These are phyloP conservation scores for Daldinia bambusicola DNA, from an alignment of 495 filamentous ascomycete species.

Conservation along the genomic window DNA sequence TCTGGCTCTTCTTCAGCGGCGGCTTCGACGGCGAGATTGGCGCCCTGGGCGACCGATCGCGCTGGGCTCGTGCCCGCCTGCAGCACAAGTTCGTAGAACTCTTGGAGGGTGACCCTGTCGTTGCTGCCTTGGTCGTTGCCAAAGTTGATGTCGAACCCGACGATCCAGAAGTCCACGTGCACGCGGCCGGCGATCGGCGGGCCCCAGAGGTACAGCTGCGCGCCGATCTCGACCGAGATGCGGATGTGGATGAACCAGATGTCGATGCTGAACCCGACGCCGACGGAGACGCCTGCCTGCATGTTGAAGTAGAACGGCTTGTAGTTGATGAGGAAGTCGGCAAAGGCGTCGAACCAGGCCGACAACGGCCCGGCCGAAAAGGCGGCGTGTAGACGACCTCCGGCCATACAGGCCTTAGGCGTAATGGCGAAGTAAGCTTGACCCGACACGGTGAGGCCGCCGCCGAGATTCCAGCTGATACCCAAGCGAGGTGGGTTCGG, in stretches of 20 bases:
- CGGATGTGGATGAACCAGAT: conserved; percentile 49
- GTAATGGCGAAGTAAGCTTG: conserved; percentile 65
- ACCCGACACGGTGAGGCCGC: conserved; percentile 52
- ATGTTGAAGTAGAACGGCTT: conserved; percentile 59
- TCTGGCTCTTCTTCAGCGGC: background rate
- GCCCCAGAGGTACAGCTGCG: conserved; percentile 52
- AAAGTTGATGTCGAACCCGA: conserved; percentile 59
- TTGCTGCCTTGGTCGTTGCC: conserved; percentile 32
- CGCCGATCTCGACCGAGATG: conserved; percentile 52
- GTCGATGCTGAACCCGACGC: conserved; percentile 53
- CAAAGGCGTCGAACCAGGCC: conserved; percentile 58
- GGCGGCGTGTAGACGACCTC: conserved; percentile 49
- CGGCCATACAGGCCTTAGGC: conserved; percentile 62
- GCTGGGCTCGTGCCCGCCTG: conserved; percentile 6
- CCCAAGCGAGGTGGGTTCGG: conserved; percentile 57
- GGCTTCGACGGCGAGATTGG: background rate
- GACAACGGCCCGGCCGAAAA: conserved; percentile 48
- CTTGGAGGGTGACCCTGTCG: conserved; percentile 4
- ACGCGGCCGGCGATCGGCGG: conserved; percentile 53
- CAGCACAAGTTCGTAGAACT: conserved; percentile 30
- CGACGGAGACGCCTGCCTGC: conserved; percentile 52
- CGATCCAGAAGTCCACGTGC: conserved; percentile 58
- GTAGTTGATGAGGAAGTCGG: conserved; percentile 63
- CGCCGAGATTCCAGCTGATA: conserved; percentile 53
- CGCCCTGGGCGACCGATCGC: background rate